Percentiles rank a stretch among this genome's conserved stretches.
phyloP scores from a whole-genome alignment of 164 flowering plant genomes.

The Tinospora cordifolia region DNA sequence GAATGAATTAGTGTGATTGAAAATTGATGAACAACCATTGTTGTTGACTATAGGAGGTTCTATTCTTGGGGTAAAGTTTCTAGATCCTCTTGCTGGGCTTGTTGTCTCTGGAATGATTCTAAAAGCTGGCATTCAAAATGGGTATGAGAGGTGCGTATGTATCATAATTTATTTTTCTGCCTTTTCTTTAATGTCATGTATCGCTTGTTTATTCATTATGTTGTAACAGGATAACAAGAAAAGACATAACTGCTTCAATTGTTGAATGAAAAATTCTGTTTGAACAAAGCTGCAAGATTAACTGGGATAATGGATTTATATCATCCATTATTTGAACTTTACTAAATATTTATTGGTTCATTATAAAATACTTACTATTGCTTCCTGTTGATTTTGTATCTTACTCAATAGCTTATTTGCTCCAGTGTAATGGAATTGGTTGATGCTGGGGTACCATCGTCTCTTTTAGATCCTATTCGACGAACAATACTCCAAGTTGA shows the following conservation, averaged over 20 bases:
- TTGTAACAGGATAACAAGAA: no score
- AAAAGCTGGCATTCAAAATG: conserved; percentile 68
- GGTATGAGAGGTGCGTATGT: no score
- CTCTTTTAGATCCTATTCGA: conserved; percentile 49
- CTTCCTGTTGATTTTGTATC: neutral
- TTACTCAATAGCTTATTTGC: conserved; percentile 10
- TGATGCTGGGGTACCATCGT: conserved; percentile 78
- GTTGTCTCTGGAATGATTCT: conserved; percentile 89
- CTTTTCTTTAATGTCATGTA: no score
- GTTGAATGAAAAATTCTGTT: no score
- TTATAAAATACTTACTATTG: neutral
- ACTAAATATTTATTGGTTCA: no score
- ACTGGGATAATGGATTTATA: no score
- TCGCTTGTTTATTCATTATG: no score
- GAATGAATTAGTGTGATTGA: conserved; percentile 3
- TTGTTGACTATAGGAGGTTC: conserved; percentile 62
- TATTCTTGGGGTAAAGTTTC: conserved; percentile 72
- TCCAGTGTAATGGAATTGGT: conserved; percentile 87
- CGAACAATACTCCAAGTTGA: conserved; percentile 66
- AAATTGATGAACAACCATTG: conserved; percentile 13
- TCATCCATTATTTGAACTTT: no score
- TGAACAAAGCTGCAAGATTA: no score
- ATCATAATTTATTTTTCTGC: no score
- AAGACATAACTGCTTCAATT: no score
- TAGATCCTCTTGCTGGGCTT: conserved; percentile 96